Evolutionary conservation across 2,329 filamentous ascomycete genomes (phyloP), one percentile per base, ranked within the genome.

Genomic region (Aspergillus sp.): DNA sequence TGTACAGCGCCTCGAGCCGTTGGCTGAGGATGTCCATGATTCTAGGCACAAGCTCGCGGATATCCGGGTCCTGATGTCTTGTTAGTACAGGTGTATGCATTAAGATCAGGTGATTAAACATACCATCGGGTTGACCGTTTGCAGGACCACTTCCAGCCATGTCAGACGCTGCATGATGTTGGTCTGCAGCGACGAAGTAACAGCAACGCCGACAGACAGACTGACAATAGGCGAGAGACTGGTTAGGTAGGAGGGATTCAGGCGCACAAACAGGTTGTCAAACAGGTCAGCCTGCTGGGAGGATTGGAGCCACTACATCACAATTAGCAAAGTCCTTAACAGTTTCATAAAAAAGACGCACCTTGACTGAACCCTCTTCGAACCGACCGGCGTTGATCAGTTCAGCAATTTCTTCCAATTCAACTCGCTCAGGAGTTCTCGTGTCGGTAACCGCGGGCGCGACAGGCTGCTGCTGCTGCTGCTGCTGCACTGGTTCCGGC

Each of bases 201-300:
- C 83, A n/a, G 86, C 85, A 21, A 85, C 85, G 55, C 84, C 84
- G 25, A 87, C 85, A 2, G 85, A 87, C 45, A 89, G 80, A 23
- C 81, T 79, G 38, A 88, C 81, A 43, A 89, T 80, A 2, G 85
- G 82, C 30, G 84, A 81, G 17, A 88, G 79, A 41, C 79, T 76
- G 17, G 76, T 76, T 23, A 89, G 76, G 71, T 86, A 89, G 8
- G 76, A 73, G 1, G 86, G 85, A 61, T 84, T 82, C 66, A 84
- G 79, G 57, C 80, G 81, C 21, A 85, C 79, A 69, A 89, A 88
- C 55, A 88, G 78, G 28, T 81, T 79, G 71, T 88, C 85, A 69
- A 88, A 89, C n/a, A 89, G 77, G 49, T 84, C 81, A 15, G 80
- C 78, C 65, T 87, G 84, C 58, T 83, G 82, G 32, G 76, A 72